Base-by-base conservation (phyloP, 371 early-diverging fungal species). In the Chytridium lagenaria region DNA sequence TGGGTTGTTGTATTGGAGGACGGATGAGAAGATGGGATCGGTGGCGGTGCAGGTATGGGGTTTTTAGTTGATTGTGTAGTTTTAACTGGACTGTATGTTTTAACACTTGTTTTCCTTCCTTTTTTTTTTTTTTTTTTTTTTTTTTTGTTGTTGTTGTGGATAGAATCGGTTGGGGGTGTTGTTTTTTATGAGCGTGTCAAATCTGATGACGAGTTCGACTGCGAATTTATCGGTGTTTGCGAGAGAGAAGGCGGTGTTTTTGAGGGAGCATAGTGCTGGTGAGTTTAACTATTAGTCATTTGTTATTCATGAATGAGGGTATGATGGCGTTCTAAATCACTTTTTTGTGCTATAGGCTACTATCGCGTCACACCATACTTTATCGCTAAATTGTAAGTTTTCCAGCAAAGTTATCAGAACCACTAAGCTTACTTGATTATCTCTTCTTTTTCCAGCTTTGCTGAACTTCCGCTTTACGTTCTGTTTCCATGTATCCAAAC, bases 311-410 rank as follows among this genome's bases (percentile, higher is more conserved):
- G 10, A 16, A 55, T 28, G 5, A 7, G 55, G 19, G 55, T n/a
- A n/a, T n/a, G n/a, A n/a, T n/a, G n/a, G n/a, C n/a, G n/a, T n/a
- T 26, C 23, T 26, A 16, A 16, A 55, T 55, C 55, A 26, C 7
- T 55, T 16, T 55, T 26, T 15, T 50, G 7, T 40, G 1, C 22
- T 1, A 28, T 19, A 10, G 88, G 87, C 0, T 90, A 88, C 77
- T 92, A 92, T 79, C 68, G 73, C 0, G 55, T 85, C 31, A 80
- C 88, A 0, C 77, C 88, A 49, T 90, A 88, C 50, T 91, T 87
- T 72, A 39, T 79, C 16, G 59, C 78, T 36, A 88, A 88, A 73
- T 75, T 84, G 70, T 71, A 72, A 39, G 79, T 89, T n/a, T n/a
- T n/a, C n/a, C n/a, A n/a, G n/a, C n/a, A n/a, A n/a, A n/a, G n/a